Evolutionary conservation across 2,329 filamentous ascomycete species (phyloP).

Genomic region (Cordyceps pruinosa): DNA sequence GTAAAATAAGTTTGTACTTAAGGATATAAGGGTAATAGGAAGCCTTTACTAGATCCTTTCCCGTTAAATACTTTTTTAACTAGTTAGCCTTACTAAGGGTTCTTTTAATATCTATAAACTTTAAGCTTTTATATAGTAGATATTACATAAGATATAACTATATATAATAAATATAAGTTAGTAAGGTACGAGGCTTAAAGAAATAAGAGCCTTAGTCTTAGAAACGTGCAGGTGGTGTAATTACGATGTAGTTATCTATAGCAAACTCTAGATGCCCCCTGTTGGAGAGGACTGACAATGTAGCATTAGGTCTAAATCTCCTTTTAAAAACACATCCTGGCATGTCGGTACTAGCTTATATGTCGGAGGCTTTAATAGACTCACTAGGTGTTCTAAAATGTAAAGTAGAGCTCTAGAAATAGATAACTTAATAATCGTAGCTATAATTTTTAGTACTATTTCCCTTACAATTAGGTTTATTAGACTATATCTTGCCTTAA

Average conservation of each 20-base stretch:
- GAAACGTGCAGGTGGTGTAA: background rate
- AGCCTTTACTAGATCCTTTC: background rate
- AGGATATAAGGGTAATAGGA: background rate
- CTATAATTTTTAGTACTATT: background rate
- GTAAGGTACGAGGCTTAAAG: background rate
- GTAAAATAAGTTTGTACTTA: background rate
- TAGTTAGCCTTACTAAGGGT: background rate
- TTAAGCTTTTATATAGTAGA: background rate
- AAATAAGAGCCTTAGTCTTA: background rate
- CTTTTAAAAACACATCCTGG: background rate
- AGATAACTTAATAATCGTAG: background rate
- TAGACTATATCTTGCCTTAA: background rate
- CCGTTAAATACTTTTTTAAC: background rate
- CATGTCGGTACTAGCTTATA: background rate
- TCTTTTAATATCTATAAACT: background rate
- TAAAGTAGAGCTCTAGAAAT: background rate
- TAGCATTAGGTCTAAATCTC: background rate
- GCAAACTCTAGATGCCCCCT: background rate
- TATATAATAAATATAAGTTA: background rate
- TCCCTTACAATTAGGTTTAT: background rate
- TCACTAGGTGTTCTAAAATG: background rate
- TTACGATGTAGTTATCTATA: background rate
- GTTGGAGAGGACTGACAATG: background rate
- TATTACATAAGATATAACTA: background rate
- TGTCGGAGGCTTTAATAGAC: background rate